phyloP scores from a whole-genome alignment of 2,329 filamentous ascomycete species.

The Scedosporium dehoogii region DNA sequence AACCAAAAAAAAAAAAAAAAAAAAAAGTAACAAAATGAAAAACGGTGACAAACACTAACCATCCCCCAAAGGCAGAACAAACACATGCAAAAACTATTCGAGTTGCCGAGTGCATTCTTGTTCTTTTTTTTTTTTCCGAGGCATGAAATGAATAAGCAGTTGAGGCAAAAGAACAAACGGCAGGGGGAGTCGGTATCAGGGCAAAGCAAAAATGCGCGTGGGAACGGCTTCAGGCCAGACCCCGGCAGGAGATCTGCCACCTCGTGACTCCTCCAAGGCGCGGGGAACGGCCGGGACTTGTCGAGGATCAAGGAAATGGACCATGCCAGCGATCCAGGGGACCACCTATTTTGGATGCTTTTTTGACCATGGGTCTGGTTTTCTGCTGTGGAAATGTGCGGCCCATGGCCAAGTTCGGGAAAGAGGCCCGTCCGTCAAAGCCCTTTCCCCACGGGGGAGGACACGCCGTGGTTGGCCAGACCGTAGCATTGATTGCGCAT shows the following conservation, averaged over 20 bases:
- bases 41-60: not conserved
- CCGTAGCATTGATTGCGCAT: not conserved
- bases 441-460: not conserved
- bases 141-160: not conserved
- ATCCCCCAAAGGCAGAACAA: not conserved
- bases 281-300: not conserved
- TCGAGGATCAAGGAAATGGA: not conserved
- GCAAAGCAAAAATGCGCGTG: not conserved
- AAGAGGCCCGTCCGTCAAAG: not conserved
- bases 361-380: not conserved
- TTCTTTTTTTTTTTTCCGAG: not conserved
- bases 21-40: not conserved
- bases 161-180: not conserved
- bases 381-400: not conserved
- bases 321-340: not conserved
- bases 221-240: not conserved
- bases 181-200: not conserved
- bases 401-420: not conserved
- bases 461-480: not conserved
- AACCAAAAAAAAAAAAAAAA: too few relatives aligned
- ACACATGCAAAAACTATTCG: not conserved
- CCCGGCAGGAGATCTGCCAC: not conserved
- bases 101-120: not conserved
- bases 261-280: not conserved
- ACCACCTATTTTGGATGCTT: not conserved